Evolutionary conservation across 257 asterid species (phyloP).

Genomic region (Solanum bulbocastanum): DNA sequence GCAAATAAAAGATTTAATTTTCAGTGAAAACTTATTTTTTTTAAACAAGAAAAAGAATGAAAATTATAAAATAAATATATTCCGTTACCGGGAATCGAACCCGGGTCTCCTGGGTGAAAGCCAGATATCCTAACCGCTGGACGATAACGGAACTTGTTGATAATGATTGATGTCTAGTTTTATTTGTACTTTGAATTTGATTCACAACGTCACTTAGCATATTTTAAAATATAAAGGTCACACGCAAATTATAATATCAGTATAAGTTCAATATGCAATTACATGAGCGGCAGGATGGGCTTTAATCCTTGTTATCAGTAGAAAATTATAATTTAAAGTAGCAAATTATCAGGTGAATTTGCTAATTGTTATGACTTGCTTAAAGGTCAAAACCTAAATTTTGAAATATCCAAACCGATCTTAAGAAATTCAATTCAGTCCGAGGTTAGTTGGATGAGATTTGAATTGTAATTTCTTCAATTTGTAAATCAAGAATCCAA

Average conservation of each 20-base stretch:
- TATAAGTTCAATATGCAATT: background rate
- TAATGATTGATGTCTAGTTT: accelerated
- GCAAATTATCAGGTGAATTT: background rate
- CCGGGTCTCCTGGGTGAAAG: conserved; percentile 97
- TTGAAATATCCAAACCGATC: background rate
- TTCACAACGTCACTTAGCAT: background rate
- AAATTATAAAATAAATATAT: background rate
- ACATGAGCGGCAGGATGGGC: background rate
- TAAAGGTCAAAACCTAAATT: background rate
- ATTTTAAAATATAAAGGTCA: background rate
- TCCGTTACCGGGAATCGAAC: conserved; percentile 97
- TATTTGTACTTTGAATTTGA: too few relatives aligned
- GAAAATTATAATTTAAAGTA: background rate
- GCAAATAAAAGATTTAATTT: too few relatives aligned
- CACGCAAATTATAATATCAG: background rate
- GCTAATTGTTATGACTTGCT: background rate
- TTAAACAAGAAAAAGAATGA: background rate
- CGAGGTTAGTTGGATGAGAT: background rate
- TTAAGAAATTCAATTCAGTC: background rate
- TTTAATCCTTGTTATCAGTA: background rate
- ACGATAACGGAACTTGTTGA: conserved; percentile 46
- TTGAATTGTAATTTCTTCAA: background rate
- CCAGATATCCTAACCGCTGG: conserved; percentile 99
- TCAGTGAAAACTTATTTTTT: too few relatives aligned
- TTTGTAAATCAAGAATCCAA: background rate